Conservation (phyloP, 345 rosid species). For the Boechera stricta region DNA sequence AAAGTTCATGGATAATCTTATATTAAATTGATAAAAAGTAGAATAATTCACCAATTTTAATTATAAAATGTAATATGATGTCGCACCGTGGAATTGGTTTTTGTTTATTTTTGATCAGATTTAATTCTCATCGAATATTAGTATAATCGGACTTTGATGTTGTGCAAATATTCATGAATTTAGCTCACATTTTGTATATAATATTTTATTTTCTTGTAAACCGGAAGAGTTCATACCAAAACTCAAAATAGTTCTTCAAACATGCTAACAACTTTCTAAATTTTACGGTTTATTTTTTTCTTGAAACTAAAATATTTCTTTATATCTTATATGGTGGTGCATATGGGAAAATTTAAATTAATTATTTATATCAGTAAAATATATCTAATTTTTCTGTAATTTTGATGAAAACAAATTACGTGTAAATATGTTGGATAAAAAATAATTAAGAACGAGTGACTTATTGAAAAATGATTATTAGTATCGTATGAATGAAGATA, state of each 20-base stretch:
- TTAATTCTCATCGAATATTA: not conserved
- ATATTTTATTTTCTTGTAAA: not conserved
- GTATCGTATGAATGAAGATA: not conserved
- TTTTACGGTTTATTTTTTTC: not conserved
- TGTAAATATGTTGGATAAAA: not conserved
- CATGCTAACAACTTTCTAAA: not conserved
- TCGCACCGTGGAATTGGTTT: not conserved
- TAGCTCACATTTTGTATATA: not conserved
- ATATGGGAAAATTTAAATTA: not conserved
- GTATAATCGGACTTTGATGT: not conserved
- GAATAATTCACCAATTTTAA: not conserved
- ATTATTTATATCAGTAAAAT: no score
- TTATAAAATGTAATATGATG: not conserved
- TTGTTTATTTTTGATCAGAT: not conserved
- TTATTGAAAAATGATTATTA: not conserved
- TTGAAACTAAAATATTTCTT: not conserved
- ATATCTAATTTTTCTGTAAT: no score
- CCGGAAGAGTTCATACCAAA: not conserved
- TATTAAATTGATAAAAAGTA: not conserved
- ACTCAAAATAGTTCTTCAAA: not conserved
- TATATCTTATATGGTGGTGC: no score
- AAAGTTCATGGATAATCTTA: not conserved
- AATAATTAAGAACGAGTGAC: not conserved
- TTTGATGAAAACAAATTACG: not conserved
- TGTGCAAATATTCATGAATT: not conserved